phyloP scores from a whole-genome alignment of 306 rosid species.

The Cucurbita moschata region DNA sequence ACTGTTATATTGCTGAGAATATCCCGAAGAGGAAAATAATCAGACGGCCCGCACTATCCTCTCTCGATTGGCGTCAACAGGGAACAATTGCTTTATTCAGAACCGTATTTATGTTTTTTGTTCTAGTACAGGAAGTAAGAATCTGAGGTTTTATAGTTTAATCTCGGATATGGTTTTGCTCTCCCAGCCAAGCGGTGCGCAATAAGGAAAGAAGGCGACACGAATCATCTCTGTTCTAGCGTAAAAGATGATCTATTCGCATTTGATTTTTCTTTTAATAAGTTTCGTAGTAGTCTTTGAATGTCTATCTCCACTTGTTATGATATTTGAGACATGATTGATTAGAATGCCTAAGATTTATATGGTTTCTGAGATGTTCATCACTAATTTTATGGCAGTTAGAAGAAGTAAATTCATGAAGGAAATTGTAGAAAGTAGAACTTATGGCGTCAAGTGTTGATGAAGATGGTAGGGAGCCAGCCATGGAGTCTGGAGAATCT shows the following conservation, averaged over 20 bases:
- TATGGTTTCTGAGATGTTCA: neutral
- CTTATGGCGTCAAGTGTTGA: constrained; percentile 13
- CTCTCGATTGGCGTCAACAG: neutral
- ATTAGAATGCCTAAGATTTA: neutral
- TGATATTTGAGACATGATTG: neutral
- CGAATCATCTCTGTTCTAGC: neutral
- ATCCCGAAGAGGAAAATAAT: neutral
- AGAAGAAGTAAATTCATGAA: neutral
- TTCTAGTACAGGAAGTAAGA: neutral
- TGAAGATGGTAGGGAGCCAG: constrained; percentile 21
- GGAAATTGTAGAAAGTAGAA: constrained; percentile 15
- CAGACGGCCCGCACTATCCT: neutral
- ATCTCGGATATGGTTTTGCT: neutral
- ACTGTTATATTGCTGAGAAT: constrained; percentile 3
- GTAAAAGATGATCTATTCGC: neutral
- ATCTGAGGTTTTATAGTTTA: neutral
- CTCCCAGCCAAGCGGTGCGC: neutral
- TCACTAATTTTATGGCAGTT: neutral
- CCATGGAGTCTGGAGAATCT: constrained; percentile 39
- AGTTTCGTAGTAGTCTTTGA: neutral
- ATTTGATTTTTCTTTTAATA: neutral
- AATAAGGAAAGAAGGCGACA: neutral
- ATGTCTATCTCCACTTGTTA: neutral
- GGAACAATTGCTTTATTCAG: neutral
- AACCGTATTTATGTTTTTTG: neutral